Conservation (phyloP, 441 rosid genomes). For the Populus hybrid region DNA sequence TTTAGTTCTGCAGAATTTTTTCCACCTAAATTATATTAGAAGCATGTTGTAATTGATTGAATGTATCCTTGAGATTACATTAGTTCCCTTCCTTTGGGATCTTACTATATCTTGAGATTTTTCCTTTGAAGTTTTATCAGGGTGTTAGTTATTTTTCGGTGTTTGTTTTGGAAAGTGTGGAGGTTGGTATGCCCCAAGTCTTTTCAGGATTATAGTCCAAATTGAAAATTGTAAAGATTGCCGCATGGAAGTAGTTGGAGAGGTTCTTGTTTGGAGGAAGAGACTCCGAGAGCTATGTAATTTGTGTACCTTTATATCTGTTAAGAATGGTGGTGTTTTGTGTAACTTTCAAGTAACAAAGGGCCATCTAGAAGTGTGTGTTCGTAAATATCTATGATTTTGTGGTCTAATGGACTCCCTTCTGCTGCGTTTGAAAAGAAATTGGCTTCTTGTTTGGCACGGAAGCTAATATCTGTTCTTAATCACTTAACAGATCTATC, state of each 20-base stretch:
- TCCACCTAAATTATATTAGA: not conserved
- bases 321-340: not conserved
- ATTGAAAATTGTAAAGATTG: not conserved
- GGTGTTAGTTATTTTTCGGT: not conserved
- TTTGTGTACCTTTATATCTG: not conserved
- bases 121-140: not conserved
- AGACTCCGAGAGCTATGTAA: not conserved
- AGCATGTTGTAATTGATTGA: not conserved
- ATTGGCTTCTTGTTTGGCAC: not conserved
- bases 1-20: not conserved
- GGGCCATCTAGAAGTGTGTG: not conserved
- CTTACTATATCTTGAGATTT: not conserved
- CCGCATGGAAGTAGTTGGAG: not conserved
- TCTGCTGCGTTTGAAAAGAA: not conserved
- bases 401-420: not conserved
- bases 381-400: too few relatives aligned
- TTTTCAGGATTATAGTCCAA: not conserved
- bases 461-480: not conserved
- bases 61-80: not conserved
- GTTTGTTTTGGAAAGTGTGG: not conserved
- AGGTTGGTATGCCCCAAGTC: not conserved
- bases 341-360: not conserved
- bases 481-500: conserved; percentile 59
- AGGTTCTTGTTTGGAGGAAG: not conserved
- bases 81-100: not conserved